Evolutionary conservation across 2,329 filamentous ascomycete species (phyloP), one percentile per base, ranked within the genome.

Genomic region (Mycosphaerella sp.): DNA sequence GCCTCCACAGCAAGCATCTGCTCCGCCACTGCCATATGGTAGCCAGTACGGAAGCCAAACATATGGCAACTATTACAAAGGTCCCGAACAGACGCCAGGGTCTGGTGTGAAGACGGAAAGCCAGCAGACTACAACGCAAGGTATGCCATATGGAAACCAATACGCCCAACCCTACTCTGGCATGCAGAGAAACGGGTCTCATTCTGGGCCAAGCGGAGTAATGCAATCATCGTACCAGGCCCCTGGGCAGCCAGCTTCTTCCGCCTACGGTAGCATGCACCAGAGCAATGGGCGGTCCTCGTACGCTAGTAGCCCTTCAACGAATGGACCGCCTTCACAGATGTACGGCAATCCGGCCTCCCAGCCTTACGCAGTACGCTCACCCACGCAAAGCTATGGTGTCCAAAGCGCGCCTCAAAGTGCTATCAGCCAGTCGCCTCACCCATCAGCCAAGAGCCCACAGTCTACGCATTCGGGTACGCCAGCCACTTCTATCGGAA

Each of bases 281-380:
- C 50, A 55, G 6, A 52, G 51, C n/a, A 53, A 50, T 28, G 53
- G 49, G 30, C 62, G 62, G 6, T 44, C 59, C 16, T 58, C 63
- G 9, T 64, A 64, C 52, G 59, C 56, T 4, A 53, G 54, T 46
- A 63, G 63, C 50, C 59, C 60, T 8, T 50, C 63, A 3, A 50
- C 59, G n/a, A 62, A 62, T 41, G 56, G 54, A n/a, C 63, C 58
- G 37, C 28, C 54, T 6, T 62, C 61, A 41, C 57, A 57, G 16
- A 58, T 58, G 30, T 65, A 66, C 50, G 50, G 59, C 18, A 58
- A 53, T 30, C 48, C 63, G 1, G 43, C 56, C 3, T 51, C 61
- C 4, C 61, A 64, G 42, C 50, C 55, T 13, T 66, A 66, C 46
- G 58, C 63, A 10, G 62, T 66, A 4, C 60, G 63, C 9, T 66